Evolutionary conservation across 2,329 filamentous ascomycete genomes (phyloP), one percentile per base, ranked within the genome.

Genomic region (Monilinia laxa): DNA sequence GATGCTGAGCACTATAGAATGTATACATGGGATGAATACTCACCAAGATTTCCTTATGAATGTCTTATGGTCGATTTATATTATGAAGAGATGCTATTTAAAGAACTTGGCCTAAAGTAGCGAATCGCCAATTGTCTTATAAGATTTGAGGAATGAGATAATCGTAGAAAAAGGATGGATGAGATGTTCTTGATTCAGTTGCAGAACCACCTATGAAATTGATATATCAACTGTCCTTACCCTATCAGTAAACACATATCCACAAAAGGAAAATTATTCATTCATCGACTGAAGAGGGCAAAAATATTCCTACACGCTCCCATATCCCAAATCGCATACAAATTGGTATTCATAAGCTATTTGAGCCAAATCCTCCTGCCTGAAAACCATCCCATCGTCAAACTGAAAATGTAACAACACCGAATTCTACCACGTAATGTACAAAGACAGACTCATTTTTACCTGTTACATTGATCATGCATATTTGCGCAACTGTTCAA

Each of bases 401-500:
- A 51, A 62, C 28, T 62, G 45, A 51, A 62, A 51, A 5, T 23
- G 28, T 38, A 62, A 51, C 58, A 25, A n/a, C 31, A 51, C 45
- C 58, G 10, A 52, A 25, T 25, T 51, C n/a, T 25, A 51, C 14
- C n/a, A 62, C 25, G 18, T 62, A 60, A 55, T 66, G 23, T 66
- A 66, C 64, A 66, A 45, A 40, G 5, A 31, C 47, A 54, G 42
- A 20, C 18, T 11, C 9, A 63, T 58, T 28, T 51, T 25, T n/a
- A 20, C n/a, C 40, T 18, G 12, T 16, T 12, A 56, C 10, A n/a
- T 56, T 56, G 49, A 14, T 73, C 62, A 73, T 64, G 71, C 69
- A 66, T 74, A 74, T 69, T 73, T 74, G 42, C 73, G 73, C 25
- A 74, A 64, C 73, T 74, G 57, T 52, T 42, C 25, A 18, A 54